Evolutionary conservation across 306 rosid genomes (phyloP).

Genomic region (Glycyrrhiza uralensis): DNA sequence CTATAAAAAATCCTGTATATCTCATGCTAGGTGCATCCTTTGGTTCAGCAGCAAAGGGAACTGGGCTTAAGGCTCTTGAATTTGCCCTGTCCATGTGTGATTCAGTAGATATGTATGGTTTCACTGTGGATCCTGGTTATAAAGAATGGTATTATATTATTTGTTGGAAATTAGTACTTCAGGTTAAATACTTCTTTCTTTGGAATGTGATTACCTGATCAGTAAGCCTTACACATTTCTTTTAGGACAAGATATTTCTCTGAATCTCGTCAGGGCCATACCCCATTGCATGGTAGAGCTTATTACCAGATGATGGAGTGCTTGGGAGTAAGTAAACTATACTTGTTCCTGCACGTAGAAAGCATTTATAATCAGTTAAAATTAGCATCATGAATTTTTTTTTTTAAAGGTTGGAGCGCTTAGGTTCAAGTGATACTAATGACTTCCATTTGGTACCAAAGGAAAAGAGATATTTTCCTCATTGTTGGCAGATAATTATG

Average conservation of each 20-base stretch:
- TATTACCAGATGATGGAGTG: conserved; percentile 99
- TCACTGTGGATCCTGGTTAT: conserved; percentile 98
- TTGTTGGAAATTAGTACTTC: conserved; percentile 1
- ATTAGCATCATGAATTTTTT: neutral
- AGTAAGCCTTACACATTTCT: conserved; percentile 9
- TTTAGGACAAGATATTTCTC: conserved; percentile 97
- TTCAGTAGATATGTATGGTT: conserved; percentile 98
- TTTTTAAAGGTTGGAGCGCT: neutral
- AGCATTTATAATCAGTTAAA: neutral
- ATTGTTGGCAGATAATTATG: neutral
- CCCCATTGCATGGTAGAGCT: conserved; percentile 95
- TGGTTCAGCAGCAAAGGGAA: conserved; percentile 99
- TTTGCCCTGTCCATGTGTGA: conserved; percentile 91
- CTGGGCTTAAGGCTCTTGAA: conserved; percentile 99
- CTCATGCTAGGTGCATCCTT: conserved; percentile 95
- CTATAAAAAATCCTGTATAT: conserved; percentile 84
- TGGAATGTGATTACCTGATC: conserved; percentile 21
- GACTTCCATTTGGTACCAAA: neutral
- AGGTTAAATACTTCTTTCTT: conserved; percentile 1
- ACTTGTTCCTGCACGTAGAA: conserved; percentile 12
- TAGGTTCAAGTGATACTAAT: neutral
- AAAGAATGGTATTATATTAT: conserved; percentile 76
- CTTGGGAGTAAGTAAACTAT: conserved; percentile 74
- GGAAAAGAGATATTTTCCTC: neutral
- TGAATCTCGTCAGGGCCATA: conserved; percentile 96